Conservation (phyloP, 1,284 basidiomycete species). For the Fereydounia khargensis region DNA sequence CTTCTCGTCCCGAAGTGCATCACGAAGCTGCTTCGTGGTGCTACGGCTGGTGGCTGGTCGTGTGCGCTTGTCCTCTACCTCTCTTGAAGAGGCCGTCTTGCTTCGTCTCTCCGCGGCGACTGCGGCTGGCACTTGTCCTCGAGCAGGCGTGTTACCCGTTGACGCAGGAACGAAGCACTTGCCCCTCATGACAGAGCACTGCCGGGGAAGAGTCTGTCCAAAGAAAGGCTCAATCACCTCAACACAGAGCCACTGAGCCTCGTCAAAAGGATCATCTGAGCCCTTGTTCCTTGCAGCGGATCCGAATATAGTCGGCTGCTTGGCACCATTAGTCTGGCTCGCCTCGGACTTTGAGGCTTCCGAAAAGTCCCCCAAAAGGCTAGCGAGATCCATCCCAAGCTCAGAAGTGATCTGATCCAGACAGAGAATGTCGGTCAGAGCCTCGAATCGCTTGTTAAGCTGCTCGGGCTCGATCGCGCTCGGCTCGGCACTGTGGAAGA, state of each 20-base stretch:
- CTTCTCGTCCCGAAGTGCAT: constrained; percentile 26
- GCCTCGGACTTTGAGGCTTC: background rate
- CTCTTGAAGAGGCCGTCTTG: constrained; percentile 6
- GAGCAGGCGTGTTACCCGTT: constrained; percentile 17
- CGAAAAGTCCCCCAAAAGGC: constrained; percentile 7
- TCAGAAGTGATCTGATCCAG: constrained; percentile 21
- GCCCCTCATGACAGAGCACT: constrained; percentile 38
- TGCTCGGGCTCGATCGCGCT: constrained; percentile 21
- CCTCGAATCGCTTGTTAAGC: constrained; percentile 24
- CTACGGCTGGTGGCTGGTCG: background rate
- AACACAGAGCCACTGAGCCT: constrained; percentile 50
- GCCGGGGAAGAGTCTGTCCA: constrained; percentile 20
- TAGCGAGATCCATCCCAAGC: constrained; percentile 13
- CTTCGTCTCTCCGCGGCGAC: constrained; percentile 1
- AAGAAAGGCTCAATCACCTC: constrained; percentile 44
- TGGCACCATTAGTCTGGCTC: background rate
- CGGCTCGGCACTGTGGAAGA: constrained; percentile 12
- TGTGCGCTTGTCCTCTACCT: background rate
- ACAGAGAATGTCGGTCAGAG: constrained; percentile 30
- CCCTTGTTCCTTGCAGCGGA: constrained; percentile 3
- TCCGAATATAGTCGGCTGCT: constrained; percentile 6
- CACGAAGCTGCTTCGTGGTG: constrained; percentile 4
- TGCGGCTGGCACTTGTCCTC: background rate
- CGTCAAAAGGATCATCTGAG: constrained; percentile 42
- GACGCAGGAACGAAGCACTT: constrained; percentile 46